Evolutionary conservation across 2,329 filamentous ascomycete genomes (phyloP), one percentile per base, ranked within the genome.

Genomic region (Fusarium luffae): DNA sequence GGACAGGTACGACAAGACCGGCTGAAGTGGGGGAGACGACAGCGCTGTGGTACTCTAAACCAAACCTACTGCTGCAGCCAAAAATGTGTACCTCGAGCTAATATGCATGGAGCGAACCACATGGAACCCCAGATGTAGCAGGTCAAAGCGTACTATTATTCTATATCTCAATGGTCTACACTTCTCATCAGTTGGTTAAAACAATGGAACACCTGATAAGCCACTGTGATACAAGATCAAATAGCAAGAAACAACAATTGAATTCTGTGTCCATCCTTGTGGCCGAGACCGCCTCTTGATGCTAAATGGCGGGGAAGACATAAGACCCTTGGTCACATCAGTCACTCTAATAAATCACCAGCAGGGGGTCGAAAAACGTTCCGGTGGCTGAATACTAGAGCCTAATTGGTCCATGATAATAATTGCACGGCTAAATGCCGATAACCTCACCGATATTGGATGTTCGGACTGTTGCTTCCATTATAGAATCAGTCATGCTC

Each of bases 391-490:
- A 44, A 44, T 49, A n/a, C 37, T 34, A 52, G 43, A 66, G 18
- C 27, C 41, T 28, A n/a, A 66, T 82, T 81, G 0, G 88, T 86
- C 37, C 25, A 21, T 37, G 51, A 21, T 23, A 58, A 27, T 46
- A 32, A 25, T 25, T 25, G 41, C 19, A 48, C 19, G 46, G 27
- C n/a, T 50, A n/a, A 50, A 50, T 50, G 47, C 21, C 21, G 21
- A 8, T 18, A 50, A 34, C 13, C 19, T 25, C 11, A 34, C 28
- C 46, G n/a, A 50, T 23, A 50, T 32, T 21, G 27, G n/a, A 32
- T 14, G 30, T 11, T 23, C 27, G 5, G 11, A 37, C 18, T n/a
- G 18, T n/a, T n/a, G 10, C 34, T n/a, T 37, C 34, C 1, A 37
- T n/a, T n/a, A 6, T 37, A 37, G 34, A 37, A n/a, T 11, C 18